Conservation (phyloP, 2,329 filamentous ascomycete genomes). For the Botrytis fabae region DNA sequence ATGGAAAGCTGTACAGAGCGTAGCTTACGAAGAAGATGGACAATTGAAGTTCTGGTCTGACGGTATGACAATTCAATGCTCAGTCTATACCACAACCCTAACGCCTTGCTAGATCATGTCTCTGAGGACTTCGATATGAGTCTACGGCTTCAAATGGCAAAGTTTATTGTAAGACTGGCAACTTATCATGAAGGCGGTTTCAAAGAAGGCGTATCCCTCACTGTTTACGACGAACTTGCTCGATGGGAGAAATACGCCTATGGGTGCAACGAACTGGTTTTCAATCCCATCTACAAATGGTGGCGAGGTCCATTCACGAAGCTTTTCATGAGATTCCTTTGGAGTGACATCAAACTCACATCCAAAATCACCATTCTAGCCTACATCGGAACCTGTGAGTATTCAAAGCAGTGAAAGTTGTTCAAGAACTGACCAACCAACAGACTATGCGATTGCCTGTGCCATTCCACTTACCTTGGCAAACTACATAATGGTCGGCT, state of each 20-base stretch:
- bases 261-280: slow-evolving; percentile 69
- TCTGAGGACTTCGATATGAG: slow-evolving; percentile 79
- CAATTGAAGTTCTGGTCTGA: slow-evolving; percentile 35
- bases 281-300: slow-evolving; percentile 67
- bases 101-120: slow-evolving; percentile 45
- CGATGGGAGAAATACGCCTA: slow-evolving; percentile 75
- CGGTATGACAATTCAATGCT: slow-evolving; percentile 38
- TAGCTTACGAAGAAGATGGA: slow-evolving; percentile 57
- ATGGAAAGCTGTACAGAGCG: slow-evolving; percentile 64
- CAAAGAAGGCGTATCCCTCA: slow-evolving; percentile 72
- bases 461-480: slow-evolving; percentile 65
- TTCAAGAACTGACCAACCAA: neutral
- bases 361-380: slow-evolving; percentile 72
- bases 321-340: slow-evolving; percentile 61
- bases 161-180: slow-evolving; percentile 67
- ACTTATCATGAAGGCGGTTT: slow-evolving; percentile 70
- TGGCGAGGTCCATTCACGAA: slow-evolving; percentile 63
- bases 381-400: slow-evolving; percentile 55
- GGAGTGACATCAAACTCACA: slow-evolving; percentile 60
- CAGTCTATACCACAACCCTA: neutral
- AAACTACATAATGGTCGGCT: slow-evolving; percentile 73
- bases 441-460: slow-evolving; percentile 62
- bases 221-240: slow-evolving; percentile 70
- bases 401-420: too few species aligned
- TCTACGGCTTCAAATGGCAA: slow-evolving; percentile 67